Evolutionary conservation across 805 yeast species (phyloP).

Genomic region (Cyberlindnera bimundalis): DNA sequence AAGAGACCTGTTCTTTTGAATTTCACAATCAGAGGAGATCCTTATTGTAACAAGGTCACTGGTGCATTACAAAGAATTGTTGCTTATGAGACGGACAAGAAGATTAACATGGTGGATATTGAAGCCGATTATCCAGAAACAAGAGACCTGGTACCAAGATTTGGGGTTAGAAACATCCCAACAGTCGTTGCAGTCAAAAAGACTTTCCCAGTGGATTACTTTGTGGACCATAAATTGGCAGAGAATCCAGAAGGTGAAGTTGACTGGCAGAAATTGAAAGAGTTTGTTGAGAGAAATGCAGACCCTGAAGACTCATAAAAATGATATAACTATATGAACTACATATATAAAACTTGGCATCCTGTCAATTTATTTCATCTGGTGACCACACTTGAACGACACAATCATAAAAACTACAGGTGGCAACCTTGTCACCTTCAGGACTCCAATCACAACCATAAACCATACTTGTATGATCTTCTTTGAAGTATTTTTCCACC

Average conservation of each 20-base stretch:
- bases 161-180: slow-evolving; percentile 57
- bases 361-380: no score
- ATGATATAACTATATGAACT: background rate
- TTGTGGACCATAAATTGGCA: slow-evolving; percentile 25
- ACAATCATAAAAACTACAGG: slow-evolving; percentile 91
- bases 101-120: slow-evolving; percentile 63
- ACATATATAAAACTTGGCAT: no score
- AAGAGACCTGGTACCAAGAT: slow-evolving; percentile 53
- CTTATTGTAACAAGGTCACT: slow-evolving; percentile 58
- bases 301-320: slow-evolving; percentile 25
- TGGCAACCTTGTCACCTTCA: slow-evolving; percentile 49
- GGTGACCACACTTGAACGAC: slow-evolving; percentile 72
- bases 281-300: slow-evolving; percentile 43
- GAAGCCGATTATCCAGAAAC: slow-evolving; percentile 62
- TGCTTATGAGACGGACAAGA: slow-evolving; percentile 44
- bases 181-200: slow-evolving; percentile 63
- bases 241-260: slow-evolving; percentile 34
- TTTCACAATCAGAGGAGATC: slow-evolving; percentile 67
- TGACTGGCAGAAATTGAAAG: slow-evolving; percentile 41
- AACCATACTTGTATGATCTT: slow-evolving; percentile 86
- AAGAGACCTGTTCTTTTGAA: slow-evolving; percentile 64
- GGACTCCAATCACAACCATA: slow-evolving; percentile 90
- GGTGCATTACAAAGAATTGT: slow-evolving; percentile 54
- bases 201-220: slow-evolving; percentile 51
- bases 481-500: slow-evolving; percentile 47